Base-by-base conservation (phyloP, 345 rosid genomes). In the Melaleuca quinquenervia region DNA sequence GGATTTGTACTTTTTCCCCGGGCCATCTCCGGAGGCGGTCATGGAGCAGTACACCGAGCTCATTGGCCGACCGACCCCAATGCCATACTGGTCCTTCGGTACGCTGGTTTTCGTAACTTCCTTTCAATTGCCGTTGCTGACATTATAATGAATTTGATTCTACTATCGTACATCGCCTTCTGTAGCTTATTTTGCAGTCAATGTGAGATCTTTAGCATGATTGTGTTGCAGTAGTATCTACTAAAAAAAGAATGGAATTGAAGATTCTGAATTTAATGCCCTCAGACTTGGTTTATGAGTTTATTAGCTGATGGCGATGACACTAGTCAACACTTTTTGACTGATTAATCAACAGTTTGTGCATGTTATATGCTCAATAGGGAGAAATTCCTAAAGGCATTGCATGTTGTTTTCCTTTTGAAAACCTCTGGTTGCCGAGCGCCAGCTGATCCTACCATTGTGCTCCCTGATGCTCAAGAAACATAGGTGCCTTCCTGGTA, bases 61-160 rank as follows among this genome's bases (percentile, higher is more conserved):
- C 22, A 92, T 94, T 7, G 96, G 98, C 54, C 90, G 94, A 70
- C 95, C 95, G 64, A 90, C 98, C 4, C 91, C 96, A 22, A 93
- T 94, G 96, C 96, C 98, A 70, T 93, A 94, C 75, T 94, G 98
- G 98, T 93, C 96, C 29, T 92, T 94, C 29, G 95, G 97, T 93
- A 84, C 29, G 89, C 52, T 83, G 3, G 45, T 75, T 82, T 64
- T 36, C 53, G 24, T 64, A 24, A 26, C 6, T 12, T 11, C 9
- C 36, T 62, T 62, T 27, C 45, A 3, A 29, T 29, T 44, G 45
- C 14, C 13, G 45, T 3, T 20, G 3, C 82, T 22, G 12, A 55
- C 60, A 55, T 22, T 13, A 22, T 9, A n/a, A 0, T 55, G n/a
- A 55, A 55, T 22, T 55, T 55, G 60, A 55, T 55, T 55, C 5